phyloP scores from a whole-genome alignment of 2,329 filamentous ascomycete species.

The Didymella pinodella region DNA sequence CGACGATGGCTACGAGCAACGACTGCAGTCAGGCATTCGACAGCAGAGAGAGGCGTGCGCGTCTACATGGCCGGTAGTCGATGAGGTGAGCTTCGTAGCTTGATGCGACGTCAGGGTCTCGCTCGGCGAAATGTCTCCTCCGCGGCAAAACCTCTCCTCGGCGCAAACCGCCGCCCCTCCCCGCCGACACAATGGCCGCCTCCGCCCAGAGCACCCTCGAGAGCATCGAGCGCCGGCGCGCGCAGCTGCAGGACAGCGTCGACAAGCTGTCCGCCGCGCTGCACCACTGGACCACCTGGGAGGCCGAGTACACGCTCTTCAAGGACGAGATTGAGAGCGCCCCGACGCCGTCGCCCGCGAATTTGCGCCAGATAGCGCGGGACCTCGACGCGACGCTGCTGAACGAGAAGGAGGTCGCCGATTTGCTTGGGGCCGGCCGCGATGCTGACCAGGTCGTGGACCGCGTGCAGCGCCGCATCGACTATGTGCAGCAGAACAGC shows the following conservation, averaged over 20 bases:
- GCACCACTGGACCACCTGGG: slow-evolving; percentile 88
- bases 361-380: slow-evolving; percentile 58
- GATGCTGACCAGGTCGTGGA: slow-evolving; percentile 70
- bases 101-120: slow-evolving; percentile 19
- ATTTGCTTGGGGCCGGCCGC: slow-evolving; percentile 62
- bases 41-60: too few species aligned
- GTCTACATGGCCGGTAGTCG: neutral
- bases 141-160: slow-evolving; percentile 9
- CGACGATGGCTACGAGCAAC: neutral
- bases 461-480: slow-evolving; percentile 76
- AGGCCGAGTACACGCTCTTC: slow-evolving; percentile 88
- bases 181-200: slow-evolving; percentile 34
- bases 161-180: slow-evolving; percentile 11
- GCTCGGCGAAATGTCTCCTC: slow-evolving; percentile 6
- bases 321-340: slow-evolving; percentile 76
- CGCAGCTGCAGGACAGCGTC: slow-evolving; percentile 78
- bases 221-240: slow-evolving; percentile 77
- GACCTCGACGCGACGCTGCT: slow-evolving; percentile 71
- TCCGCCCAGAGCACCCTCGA: slow-evolving; percentile 61
- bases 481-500: slow-evolving; percentile 88
- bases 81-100: neutral
- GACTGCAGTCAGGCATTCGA: neutral
- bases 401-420: slow-evolving; percentile 65
- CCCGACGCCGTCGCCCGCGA: slow-evolving; percentile 32
- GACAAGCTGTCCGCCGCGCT: slow-evolving; percentile 76